Percentiles rank a stretch among this genome's conserved stretches.
Evolutionary conservation across 2,329 filamentous ascomycete species (phyloP).

Genomic region (Biscogniauxia sp.): DNA sequence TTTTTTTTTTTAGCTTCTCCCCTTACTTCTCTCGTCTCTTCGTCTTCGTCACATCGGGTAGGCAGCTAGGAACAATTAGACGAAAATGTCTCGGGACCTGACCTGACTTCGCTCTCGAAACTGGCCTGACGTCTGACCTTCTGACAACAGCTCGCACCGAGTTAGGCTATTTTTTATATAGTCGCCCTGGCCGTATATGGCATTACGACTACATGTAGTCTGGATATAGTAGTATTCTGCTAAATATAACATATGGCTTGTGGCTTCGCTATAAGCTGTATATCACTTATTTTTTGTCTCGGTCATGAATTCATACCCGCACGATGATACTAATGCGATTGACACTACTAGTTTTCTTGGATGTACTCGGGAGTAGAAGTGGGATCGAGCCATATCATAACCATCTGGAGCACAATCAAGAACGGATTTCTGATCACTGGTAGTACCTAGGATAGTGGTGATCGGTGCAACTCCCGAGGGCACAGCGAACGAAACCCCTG

Average conservation of each 20-base stretch:
- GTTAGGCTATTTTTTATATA: not conserved
- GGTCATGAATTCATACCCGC: not conserved
- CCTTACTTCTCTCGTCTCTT: not conserved
- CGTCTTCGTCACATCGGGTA: slow-evolving; percentile 14
- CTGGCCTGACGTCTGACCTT: slow-evolving; percentile 6
- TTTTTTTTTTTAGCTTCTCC: not conserved
- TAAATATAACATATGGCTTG: not conserved
- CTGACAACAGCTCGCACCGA: not conserved
- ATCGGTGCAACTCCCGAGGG: not conserved
- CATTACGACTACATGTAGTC: not conserved
- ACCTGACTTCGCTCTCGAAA: slow-evolving; percentile 21
- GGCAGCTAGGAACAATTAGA: slow-evolving; percentile 21
- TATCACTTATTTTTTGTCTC: not conserved
- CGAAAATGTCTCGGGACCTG: slow-evolving; percentile 31
- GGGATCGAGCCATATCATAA: not conserved
- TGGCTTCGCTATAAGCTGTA: not conserved
- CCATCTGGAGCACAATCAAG: not conserved
- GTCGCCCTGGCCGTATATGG: not conserved
- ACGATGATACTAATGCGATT: not conserved
- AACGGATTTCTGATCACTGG: not conserved
- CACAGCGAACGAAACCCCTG: not conserved
- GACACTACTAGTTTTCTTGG: not conserved
- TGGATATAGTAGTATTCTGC: not conserved
- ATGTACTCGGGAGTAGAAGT: not conserved
- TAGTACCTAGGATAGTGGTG: not conserved